These are phyloP conservation scores for Brasenia schreberi DNA, from an alignment of 164 flowering plant genomes.

Conservation along the genomic window DNA sequence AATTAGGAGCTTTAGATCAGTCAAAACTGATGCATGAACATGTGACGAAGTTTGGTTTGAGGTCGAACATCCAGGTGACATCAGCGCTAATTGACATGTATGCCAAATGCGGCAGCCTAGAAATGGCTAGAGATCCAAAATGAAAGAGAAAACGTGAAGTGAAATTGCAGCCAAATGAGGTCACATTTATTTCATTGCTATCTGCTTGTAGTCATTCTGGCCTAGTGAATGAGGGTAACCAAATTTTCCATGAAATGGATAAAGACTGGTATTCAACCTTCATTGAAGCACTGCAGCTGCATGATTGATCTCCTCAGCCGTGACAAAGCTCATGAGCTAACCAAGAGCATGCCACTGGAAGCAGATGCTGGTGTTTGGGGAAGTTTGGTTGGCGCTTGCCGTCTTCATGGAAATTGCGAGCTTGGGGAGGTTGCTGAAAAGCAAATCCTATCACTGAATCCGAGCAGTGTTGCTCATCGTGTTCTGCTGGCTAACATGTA, in stretches of 20 bases:
- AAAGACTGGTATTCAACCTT: constrained; percentile 13
- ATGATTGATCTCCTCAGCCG: constrained; percentile 22
- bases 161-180: constrained; percentile 13
- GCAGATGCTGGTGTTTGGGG: constrained; percentile 21
- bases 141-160: constrained; percentile 7
- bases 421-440: constrained; percentile 15
- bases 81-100: constrained; percentile 76
- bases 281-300: constrained; percentile 14
- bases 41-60: constrained; percentile 7
- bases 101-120: constrained; percentile 51
- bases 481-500: constrained; percentile 19
- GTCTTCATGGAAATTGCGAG: constrained; percentile 12
- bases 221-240: constrained; percentile 16
- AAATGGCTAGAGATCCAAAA: constrained; percentile 6
- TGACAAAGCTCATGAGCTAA: constrained; percentile 13
- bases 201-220: constrained; percentile 25
- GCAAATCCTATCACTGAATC: constrained; percentile 11
- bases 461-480: constrained; percentile 14
- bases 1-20: constrained; percentile 12
- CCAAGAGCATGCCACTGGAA: constrained; percentile 9
- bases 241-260: constrained; percentile 11
- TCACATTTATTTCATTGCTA: constrained; percentile 15
- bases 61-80: constrained; percentile 6
- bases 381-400: constrained; percentile 16
- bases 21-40: constrained; percentile 14